Conservation (phyloP, 441 rosid species). For the Capsella rubella region DNA sequence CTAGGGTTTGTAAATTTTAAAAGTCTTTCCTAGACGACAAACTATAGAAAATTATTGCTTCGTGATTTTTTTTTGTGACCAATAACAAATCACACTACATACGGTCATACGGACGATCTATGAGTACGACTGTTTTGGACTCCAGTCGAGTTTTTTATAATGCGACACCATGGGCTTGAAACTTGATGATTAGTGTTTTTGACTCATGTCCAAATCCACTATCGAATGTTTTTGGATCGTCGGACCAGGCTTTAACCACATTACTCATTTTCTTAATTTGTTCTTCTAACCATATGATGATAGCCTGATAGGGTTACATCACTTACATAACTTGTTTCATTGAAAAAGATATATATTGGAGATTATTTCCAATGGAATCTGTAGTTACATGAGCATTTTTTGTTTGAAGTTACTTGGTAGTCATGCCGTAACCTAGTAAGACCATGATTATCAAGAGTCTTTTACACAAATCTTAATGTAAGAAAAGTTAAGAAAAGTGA, state of each 20-base stretch:
- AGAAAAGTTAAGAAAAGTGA: too few species aligned
- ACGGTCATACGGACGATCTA: slow-evolving; percentile 23
- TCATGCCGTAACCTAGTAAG: too few species aligned
- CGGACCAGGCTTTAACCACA: slow-evolving; percentile 6
- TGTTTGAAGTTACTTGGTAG: too few species aligned
- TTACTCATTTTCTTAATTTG: neutral
- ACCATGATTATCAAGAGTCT: too few species aligned
- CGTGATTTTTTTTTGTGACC: neutral
- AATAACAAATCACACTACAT: slow-evolving; percentile 7
- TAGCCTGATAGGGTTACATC: too few species aligned
- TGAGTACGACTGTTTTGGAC: slow-evolving; percentile 18
- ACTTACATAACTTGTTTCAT: neutral
- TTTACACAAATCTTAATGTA: too few species aligned
- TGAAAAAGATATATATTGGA: neutral
- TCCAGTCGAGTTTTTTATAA: slow-evolving; percentile 2
- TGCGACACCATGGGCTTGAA: slow-evolving; percentile 20
- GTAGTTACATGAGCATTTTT: too few species aligned
- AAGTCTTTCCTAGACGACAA: slow-evolving; percentile 17
- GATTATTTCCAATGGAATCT: too few species aligned
- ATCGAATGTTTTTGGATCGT: slow-evolving; percentile 1
- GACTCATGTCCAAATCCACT: neutral
- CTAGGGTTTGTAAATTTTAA: slow-evolving; percentile 8
- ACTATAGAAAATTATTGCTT: slow-evolving; percentile 2
- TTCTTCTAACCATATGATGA: neutral
- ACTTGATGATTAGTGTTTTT: slow-evolving; percentile 1